Conservation (phyloP, 306 rosid genomes). For the Lathyrus tuberosus region DNA sequence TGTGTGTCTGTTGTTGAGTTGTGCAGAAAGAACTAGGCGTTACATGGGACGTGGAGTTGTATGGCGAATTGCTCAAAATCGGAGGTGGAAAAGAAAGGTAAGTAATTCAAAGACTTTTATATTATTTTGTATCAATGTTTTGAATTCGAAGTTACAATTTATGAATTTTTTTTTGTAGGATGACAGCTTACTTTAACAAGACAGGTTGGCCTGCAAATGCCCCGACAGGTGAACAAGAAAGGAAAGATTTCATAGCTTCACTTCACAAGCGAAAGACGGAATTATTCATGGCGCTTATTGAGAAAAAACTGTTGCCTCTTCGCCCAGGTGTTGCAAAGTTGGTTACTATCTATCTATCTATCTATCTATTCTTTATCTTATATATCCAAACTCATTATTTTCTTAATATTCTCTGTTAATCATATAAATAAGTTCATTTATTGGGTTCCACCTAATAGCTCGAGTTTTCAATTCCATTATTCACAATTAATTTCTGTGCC, state of each 20-base stretch:
- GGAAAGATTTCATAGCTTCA: slow-evolving; percentile 82
- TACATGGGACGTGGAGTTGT: slow-evolving; percentile 94
- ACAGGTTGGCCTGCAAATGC: slow-evolving; percentile 93
- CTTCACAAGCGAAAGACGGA: slow-evolving; percentile 96
- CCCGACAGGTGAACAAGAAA: slow-evolving; percentile 71
- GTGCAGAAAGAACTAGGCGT: slow-evolving; percentile 82
- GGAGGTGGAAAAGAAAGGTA: slow-evolving; percentile 99
- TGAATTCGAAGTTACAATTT: slow-evolving; percentile 30
- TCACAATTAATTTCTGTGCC: background rate
- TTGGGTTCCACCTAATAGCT: background rate
- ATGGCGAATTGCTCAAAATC: slow-evolving; percentile 92
- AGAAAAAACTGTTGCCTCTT: slow-evolving; percentile 91
- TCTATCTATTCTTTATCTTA: slow-evolving; percentile 42
- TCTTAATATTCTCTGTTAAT: background rate
- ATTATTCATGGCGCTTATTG: slow-evolving; percentile 89
- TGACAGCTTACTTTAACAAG: slow-evolving; percentile 93
- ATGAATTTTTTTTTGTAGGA: slow-evolving; percentile 52
- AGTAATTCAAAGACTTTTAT: background rate
- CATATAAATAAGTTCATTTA: slow-evolving; percentile 16
- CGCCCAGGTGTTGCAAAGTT: slow-evolving; percentile 98
- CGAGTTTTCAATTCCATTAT: background rate
- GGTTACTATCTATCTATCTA: slow-evolving; percentile 51
- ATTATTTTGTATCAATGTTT: background rate
- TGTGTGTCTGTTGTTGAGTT: slow-evolving; percentile 12
- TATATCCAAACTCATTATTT: slow-evolving; percentile 1